A percentile compares a stretch with the other conserved stretches of the same genome.
These are phyloP conservation scores for Cryptococcus wingfieldii DNA, from an alignment of 1,284 basidiomycete species.

Conservation along the genomic window DNA sequence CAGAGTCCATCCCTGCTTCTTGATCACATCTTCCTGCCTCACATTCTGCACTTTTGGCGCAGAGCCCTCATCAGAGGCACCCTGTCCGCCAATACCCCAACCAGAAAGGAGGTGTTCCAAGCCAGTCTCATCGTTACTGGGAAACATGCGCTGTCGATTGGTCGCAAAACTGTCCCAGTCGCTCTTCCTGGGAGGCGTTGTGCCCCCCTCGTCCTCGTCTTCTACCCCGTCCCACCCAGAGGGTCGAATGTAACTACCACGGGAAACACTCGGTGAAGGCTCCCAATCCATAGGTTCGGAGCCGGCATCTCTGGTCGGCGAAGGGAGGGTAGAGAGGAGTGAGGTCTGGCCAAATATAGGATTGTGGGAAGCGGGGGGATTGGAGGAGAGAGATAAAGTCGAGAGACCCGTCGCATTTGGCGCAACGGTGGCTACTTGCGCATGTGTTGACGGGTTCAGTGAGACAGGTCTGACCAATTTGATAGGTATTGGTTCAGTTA, in stretches of 20 bases:
- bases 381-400: conserved; percentile 6
- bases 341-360: conserved; percentile 38
- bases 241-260: conserved; percentile 8
- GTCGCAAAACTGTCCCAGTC: conserved; percentile 41
- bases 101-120: conserved; percentile 36
- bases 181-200: not conserved
- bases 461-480: conserved; percentile 22
- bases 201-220: conserved; percentile 1
- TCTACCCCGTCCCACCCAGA: conserved; percentile 5
- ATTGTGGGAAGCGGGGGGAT: conserved; percentile 6
- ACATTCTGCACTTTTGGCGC: not conserved
- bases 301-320: not conserved
- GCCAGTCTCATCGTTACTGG: conserved; percentile 36
- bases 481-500: conserved; percentile 22
- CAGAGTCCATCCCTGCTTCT: not conserved
- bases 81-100: conserved; percentile 29
- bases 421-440: not conserved
- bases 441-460: conserved; percentile 3
- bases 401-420: conserved; percentile 1
- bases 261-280: conserved; percentile 17
- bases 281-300: conserved; percentile 43
- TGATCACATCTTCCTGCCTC: not conserved
- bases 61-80: not conserved
- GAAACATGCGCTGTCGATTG: conserved; percentile 40
- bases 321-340: conserved; percentile 3